A percentile compares a stretch with the other conserved stretches of the same genome.
These are phyloP conservation scores for Malassezia brasiliensis DNA, from an alignment of 1,284 basidiomycete genomes.

Conservation along the genomic window DNA sequence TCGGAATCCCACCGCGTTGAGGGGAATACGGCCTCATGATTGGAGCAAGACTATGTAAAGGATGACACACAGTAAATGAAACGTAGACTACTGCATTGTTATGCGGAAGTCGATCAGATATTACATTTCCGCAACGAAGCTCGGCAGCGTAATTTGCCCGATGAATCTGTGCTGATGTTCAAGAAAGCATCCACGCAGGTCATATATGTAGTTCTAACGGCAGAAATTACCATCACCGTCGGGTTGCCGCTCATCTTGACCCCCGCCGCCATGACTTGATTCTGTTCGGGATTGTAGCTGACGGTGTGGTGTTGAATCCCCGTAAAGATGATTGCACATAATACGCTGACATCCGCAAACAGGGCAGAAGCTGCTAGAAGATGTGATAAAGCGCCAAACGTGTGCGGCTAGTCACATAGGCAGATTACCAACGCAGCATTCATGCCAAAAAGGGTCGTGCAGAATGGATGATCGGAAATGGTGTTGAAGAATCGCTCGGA, in stretches of 20 bases:
- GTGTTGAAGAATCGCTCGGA: background rate
- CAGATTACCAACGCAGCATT: background rate
- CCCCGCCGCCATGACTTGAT: background rate
- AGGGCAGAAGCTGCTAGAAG: background rate
- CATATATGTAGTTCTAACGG: background rate
- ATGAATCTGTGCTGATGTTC: background rate
- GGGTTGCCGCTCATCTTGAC: slow-evolving; percentile 2
- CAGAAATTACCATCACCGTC: background rate
- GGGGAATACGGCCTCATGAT: too few relatives aligned
- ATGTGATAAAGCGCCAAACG: background rate
- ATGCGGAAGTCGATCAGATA: background rate
- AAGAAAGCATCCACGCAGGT: background rate
- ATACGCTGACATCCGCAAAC: background rate
- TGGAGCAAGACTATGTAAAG: background rate
- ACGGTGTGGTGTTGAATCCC: background rate
- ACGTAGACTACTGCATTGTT: background rate
- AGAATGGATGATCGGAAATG: background rate
- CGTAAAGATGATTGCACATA: background rate
- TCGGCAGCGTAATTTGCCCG: slow-evolving; percentile 1
- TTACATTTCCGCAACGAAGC: background rate
- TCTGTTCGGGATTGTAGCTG: background rate
- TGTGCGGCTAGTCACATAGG: background rate
- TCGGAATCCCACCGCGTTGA: too few relatives aligned
- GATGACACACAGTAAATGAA: background rate
- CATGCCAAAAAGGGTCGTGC: background rate